Percentiles rank a stretch among this genome's conserved stretches.
These are phyloP conservation scores for Spergularia marina DNA, from an alignment of 148 eudicot species.

Conservation along the genomic window DNA sequence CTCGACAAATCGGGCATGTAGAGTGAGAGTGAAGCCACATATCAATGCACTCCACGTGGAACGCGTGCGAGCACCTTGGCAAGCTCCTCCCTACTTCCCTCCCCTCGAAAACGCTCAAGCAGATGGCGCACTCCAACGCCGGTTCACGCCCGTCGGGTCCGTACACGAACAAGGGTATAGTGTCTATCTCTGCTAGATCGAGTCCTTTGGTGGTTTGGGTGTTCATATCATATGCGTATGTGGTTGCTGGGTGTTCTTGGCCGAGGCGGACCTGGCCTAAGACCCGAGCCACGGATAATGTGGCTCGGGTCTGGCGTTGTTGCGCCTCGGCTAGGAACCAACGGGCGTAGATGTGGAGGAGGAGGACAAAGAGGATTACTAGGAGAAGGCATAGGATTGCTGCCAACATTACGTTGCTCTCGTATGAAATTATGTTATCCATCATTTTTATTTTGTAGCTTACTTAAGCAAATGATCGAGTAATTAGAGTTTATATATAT, in stretches of 20 bases:
- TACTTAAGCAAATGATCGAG: background rate
- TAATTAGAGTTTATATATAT: background rate
- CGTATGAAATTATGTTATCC: constrained; percentile 34
- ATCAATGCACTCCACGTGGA: constrained; percentile 70
- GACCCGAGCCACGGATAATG: background rate
- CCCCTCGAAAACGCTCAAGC: constrained; percentile 50
- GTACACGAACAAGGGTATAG: constrained; percentile 42
- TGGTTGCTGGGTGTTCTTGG: constrained; percentile 22
- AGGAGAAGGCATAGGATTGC: constrained; percentile 52
- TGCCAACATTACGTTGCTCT: constrained; percentile 54
- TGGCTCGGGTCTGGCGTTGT: constrained; percentile 15
- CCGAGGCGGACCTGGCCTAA: constrained; percentile 15
- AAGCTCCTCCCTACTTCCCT: constrained; percentile 43
- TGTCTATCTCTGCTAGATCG: constrained; percentile 33
- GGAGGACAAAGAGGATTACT: constrained; percentile 56
- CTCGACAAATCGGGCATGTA: constrained; percentile 62
- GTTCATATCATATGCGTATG: constrained; percentile 20
- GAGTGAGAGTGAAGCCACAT: constrained; percentile 65
- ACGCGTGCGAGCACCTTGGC: constrained; percentile 49
- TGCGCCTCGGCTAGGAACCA: constrained; percentile 50
- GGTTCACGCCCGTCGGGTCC: constrained; percentile 6
- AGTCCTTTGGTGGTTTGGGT: constrained; percentile 39
- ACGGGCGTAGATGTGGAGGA: constrained; percentile 58
- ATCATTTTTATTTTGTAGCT: constrained; percentile 6
- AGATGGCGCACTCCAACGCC: constrained; percentile 50